These are phyloP conservation scores for Ophiostoma populinum DNA, from an alignment of 2,329 filamentous ascomycete species.

Conservation along the genomic window DNA sequence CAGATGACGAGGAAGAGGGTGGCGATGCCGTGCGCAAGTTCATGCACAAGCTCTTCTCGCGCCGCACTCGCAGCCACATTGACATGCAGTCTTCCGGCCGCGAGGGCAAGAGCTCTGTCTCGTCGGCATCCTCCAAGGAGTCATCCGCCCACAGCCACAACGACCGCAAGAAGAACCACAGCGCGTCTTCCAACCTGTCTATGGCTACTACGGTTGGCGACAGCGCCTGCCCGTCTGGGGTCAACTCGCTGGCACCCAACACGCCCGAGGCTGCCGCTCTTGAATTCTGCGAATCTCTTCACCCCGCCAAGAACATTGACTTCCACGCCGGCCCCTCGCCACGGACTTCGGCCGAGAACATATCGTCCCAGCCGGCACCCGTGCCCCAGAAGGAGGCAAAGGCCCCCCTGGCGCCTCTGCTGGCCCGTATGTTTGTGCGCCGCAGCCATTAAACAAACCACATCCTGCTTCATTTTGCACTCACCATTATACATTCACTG, in stretches of 20 bases:
- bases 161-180: constrained; percentile 8
- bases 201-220: constrained; percentile 2
- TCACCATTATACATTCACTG: too few relatives aligned
- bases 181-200: constrained; percentile 7
- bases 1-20: constrained; percentile 10
- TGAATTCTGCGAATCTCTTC: not conserved
- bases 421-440: constrained; percentile 12
- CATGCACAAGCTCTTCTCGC: constrained; percentile 10
- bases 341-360: not conserved
- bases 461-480: not conserved
- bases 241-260: not conserved
- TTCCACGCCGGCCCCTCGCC: not conserved
- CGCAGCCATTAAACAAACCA: constrained; percentile 8
- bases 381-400: not conserved
- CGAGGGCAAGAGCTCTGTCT: constrained; percentile 1
- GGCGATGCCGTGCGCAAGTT: constrained; percentile 9
- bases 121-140: not conserved
- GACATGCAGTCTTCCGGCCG: not conserved
- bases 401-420: constrained; percentile 5
- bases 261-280: not conserved
- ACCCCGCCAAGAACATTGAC: not conserved
- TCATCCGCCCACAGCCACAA: constrained; percentile 1
- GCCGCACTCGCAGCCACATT: constrained; percentile 6
- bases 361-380: too few relatives aligned
- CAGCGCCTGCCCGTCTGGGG: not conserved